Conservation (phyloP, 2,329 filamentous ascomycete genomes). For the Curvularia lunata region DNA sequence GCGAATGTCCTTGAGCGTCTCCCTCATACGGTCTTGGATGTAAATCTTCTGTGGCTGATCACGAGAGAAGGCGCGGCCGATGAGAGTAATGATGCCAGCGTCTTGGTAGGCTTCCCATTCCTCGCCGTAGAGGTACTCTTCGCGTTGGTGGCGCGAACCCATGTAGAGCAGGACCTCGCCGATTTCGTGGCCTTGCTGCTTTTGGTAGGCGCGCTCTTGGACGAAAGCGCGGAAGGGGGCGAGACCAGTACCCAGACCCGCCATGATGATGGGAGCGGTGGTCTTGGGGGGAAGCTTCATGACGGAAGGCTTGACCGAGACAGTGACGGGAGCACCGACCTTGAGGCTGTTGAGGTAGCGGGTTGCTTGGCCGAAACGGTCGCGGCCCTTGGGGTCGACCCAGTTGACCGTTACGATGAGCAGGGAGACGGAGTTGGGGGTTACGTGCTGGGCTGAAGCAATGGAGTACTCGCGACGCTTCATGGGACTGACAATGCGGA, state of each 20-base stretch:
- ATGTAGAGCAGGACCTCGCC: constrained; percentile 94
- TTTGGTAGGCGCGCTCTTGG: constrained; percentile 97
- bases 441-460: constrained; percentile 93
- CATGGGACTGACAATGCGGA: constrained; percentile 84
- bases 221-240: constrained; percentile 99
- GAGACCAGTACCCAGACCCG: constrained; percentile 94
- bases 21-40: constrained; percentile 96
- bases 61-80: constrained; percentile 92
- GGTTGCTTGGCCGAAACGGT: constrained; percentile 91
- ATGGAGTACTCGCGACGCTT: constrained; percentile 99
- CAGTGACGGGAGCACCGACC: constrained; percentile 80
- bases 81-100: constrained; percentile 90
- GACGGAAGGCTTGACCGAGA: constrained; percentile 95
- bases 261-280: constrained; percentile 96
- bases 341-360: constrained; percentile 81
- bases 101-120: constrained; percentile 99
- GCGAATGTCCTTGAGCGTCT: constrained; percentile 82
- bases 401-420: constrained; percentile 98
- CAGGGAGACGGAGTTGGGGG: constrained; percentile 84
- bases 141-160: constrained; percentile 93
- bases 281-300: constrained; percentile 95
- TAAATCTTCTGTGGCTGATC: constrained; percentile 99
- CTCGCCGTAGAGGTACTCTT: constrained; percentile 98
- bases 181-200: constrained; percentile 94
- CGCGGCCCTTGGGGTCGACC: constrained; percentile 85